Evolutionary conservation across 192 early-diverging fungal genomes (phyloP), one percentile per base, ranked within the genome.

Genomic region (Mortierella antarctica): DNA sequence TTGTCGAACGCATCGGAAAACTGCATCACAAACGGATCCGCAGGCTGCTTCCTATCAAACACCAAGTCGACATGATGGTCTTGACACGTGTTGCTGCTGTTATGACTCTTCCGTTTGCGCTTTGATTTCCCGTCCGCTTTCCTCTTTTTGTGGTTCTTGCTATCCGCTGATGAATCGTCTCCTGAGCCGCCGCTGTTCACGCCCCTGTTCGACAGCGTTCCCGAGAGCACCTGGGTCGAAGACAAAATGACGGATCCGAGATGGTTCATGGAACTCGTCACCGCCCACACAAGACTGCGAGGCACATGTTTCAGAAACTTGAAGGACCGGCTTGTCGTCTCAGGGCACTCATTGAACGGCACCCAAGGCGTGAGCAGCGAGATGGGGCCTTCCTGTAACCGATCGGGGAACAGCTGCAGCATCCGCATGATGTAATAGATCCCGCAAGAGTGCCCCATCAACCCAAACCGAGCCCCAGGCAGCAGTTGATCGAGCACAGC

Each of bases 211-310:
- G 71, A 61, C 20, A 62, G 13, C 23, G 74, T 42, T 47, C 74
- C 74, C 40, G 77, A 72, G 17, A 80, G 55, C 20, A 70, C 77
- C 40, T 71, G 67, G 13, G 59, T 72, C 2, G 77, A 80, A 0
- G 77, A 80, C 20, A 80, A 12, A 31, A 80, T 63, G 23, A 72
- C 60, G 4, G 77, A 80, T 47, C 77, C 77, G 7, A 80, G 31
- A 63, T 80, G 77, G 60, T 80, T 80, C 44, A 80, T 67, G 0
- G 70, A 80, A 23, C 77, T 80, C 13, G 77, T 80, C n/a, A 80
- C 64, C 4, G 77, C 77, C 77, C 77, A 72, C 13, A 80, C 77
- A 3, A 80, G 44, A 23, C 77, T 60, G 48, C 65, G 49, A 17
- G 77, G 77, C 15, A 80, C 60, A 42, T 80, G 77, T 21, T 72